Base-by-base conservation (phyloP, 2,329 filamentous ascomycete species). In the Apiospora arundinis region DNA sequence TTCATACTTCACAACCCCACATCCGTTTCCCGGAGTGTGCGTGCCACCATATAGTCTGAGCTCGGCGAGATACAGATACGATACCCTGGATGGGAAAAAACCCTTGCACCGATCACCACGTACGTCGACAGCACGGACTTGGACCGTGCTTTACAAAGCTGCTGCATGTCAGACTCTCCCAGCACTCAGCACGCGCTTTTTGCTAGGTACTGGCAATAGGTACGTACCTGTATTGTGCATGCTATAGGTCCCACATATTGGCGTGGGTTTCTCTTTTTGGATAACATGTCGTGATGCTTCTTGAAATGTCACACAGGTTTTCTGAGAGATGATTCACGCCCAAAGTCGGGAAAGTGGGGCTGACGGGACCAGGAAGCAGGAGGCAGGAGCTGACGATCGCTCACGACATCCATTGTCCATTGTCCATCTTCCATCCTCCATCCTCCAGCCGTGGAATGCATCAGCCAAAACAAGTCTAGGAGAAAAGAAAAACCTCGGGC, bases 231-330 rank as follows among this genome's bases (percentile, higher is more conserved):
- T 63, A 63, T 3, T 32, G 32, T 63, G 56, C 56, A 63, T 63
- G 56, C 56, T 63, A 63, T 63, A 63, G 56, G 56, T 63, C n/a
- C 25, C 23, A 32, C 52, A 67, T 45, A 48, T 67, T 67, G 40
- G 56, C 21, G 56, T 63, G 28, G 68, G 48, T 68, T 70, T 40
- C 70, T 72, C 9, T 60, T 69, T 70, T 25, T 37, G 70, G 70
- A 68, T 68, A 72, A 68, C 70, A 72, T 70, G 25, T 69, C 68
- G 67, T 71, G 48, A 63, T n/a, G 18, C 18, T n/a, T 23, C 37
- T 56, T 28, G 23, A 16, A 28, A 5, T 52, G 56, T 63, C 56
- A 63, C 56, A 63, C 56, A 40, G 56, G 56, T 63, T 63, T 37
- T 63, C 56, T 40, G 32, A 40, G 8, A 40, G n/a, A 40, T 37